phyloP scores from a whole-genome alignment of 495 filamentous ascomycete genomes.

The Penicillium waksmanii region DNA sequence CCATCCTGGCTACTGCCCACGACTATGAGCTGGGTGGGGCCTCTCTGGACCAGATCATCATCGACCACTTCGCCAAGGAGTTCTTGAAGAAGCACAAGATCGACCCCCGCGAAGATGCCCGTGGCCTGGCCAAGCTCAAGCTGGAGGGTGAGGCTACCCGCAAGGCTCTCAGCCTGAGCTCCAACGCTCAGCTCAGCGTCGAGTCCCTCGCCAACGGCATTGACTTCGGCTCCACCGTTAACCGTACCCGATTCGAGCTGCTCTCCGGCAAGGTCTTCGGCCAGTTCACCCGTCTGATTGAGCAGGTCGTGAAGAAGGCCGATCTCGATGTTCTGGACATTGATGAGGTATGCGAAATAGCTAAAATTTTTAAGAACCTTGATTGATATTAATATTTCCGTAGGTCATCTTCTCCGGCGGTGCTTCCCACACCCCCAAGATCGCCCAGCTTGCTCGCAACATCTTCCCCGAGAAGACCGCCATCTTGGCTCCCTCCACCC shows the following conservation, averaged over 20 bases:
- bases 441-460: slow-evolving; percentile 71
- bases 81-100: slow-evolving; percentile 93
- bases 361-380: not conserved
- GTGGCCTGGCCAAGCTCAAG: slow-evolving; percentile 87
- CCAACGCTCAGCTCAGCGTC: slow-evolving; percentile 85
- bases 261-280: slow-evolving; percentile 81
- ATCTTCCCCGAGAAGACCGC: slow-evolving; percentile 82
- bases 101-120: slow-evolving; percentile 80
- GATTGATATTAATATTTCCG: not conserved
- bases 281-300: slow-evolving; percentile 82
- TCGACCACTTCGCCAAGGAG: slow-evolving; percentile 97
- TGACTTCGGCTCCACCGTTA: slow-evolving; percentile 89
- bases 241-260: slow-evolving; percentile 91
- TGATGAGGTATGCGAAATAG: slow-evolving; percentile 57
- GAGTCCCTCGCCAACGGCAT: slow-evolving; percentile 85
- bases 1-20: slow-evolving; percentile 87
- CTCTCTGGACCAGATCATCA: slow-evolving; percentile 83
- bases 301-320: slow-evolving; percentile 87
- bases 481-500: slow-evolving; percentile 82
- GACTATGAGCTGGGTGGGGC: slow-evolving; percentile 89
- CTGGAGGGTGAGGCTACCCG: slow-evolving; percentile 87
- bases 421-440: slow-evolving; percentile 89
- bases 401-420: slow-evolving; percentile 87
- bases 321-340: slow-evolving; percentile 90
- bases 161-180: slow-evolving; percentile 85